Evolutionary conservation across 2,329 filamentous ascomycete genomes (phyloP), one percentile per base, ranked within the genome.

Genomic region (Colletotrichum eleusines): DNA sequence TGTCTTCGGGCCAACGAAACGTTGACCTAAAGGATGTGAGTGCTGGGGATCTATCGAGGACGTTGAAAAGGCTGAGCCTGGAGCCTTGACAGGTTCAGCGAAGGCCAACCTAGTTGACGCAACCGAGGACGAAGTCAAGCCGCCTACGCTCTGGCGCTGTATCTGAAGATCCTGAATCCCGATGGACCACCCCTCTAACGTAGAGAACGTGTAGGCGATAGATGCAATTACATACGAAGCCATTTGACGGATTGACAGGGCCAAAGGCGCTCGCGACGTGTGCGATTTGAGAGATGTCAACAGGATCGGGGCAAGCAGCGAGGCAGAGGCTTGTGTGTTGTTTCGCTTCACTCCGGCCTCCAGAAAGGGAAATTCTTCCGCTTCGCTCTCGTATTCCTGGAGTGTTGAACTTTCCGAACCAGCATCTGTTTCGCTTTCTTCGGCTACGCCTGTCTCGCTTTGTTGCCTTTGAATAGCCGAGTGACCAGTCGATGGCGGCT

Each of bases 131-230:
- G 60, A 44, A 18, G 46, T 57, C 6, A 50, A n/a, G 6, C 77
- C 23, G 68, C 64, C 18, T 63, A 54, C 42, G 57, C 68, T 38
- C 33, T 48, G 14, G 14, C 75, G 76, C 0, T 77, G 80, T 53
- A 97, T 86, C 69, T 92, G 90, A 53, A 98, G 84, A 79, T 98
- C 95, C 79, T 98, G 95, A n/a, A 98, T 89, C 2, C 94, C 95
- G 20, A 97, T 88, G 9, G 92, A 94, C 93, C 95, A 98, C 35
- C 94, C 94, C 53, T 90, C 90, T 3, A 91, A 85, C 2, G 92
- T 92, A 20, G 92, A 90, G 74, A 97, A 90, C 0, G 93, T 93
- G 78, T 97, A 98, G 1, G 94, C 95, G 70, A 98, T 92, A 0
- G 93, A 94, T 2, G 94, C 92, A n/a, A 94, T 88, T 23, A 94